phyloP scores from a whole-genome alignment of 352 stramenopile species.

The Elongisporangium prolatum region DNA sequence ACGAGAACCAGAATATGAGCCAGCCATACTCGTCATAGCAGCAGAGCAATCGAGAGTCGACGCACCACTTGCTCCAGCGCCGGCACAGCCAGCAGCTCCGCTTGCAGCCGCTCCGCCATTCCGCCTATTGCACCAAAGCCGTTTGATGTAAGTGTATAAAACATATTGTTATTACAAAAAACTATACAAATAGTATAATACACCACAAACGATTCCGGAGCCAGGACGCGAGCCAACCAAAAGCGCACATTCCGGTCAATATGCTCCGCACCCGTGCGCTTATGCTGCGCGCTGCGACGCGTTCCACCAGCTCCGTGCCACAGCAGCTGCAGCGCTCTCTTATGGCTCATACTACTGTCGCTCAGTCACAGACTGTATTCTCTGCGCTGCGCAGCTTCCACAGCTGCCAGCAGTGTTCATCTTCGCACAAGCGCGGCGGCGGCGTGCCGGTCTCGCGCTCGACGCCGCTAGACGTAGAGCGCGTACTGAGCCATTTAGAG shows the following conservation, averaged over 20 bases:
- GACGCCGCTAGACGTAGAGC: conserved; percentile 37
- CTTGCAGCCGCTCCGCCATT: conserved; percentile 19
- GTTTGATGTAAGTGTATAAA: background rate
- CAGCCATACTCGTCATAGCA: conserved; percentile 1
- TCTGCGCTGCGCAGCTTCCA: background rate
- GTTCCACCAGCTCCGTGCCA: background rate
- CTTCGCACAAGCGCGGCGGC: background rate
- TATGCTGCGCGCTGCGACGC: background rate
- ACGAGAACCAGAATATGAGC: background rate
- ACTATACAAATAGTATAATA: background rate
- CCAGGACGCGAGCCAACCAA: background rate
- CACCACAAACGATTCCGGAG: background rate
- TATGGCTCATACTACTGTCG: background rate
- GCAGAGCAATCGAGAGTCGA: background rate
- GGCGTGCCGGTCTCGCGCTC: conserved; percentile 1
- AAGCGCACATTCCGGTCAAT: background rate
- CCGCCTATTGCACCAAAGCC: too few species aligned
- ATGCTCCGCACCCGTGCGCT: background rate
- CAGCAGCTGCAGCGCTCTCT: background rate
- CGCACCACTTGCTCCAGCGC: conserved; percentile 27
- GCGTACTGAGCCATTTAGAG: conserved; percentile 64
- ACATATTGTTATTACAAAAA: background rate
- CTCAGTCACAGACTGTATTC: background rate
- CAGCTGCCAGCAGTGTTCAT: background rate
- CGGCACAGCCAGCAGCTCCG: conserved; percentile 27